Base-by-base conservation (phyloP, 2,329 filamentous ascomycete genomes). In the Colletotrichum sidae region DNA sequence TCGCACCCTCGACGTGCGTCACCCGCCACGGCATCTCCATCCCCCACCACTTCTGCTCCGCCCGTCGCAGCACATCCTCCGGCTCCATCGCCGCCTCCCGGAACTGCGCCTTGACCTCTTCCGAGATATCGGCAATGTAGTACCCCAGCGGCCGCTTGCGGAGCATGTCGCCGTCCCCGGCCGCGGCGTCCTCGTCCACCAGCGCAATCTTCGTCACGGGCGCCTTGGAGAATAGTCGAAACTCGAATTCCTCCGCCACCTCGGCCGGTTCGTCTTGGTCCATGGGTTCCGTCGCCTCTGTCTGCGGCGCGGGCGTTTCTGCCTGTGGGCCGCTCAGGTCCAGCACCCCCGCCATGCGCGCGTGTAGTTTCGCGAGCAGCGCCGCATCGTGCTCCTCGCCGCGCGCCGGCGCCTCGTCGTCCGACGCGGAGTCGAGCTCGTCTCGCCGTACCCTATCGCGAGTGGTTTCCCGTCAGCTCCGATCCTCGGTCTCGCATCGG, bases 1-100 rank as follows among this genome's bases (percentile, higher is more conserved):
- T 9, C 59, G 45, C 15, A 15, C 33, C 39, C 70, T 1, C 70
- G 38, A 87, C 76, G 37, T 75, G 78, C 4, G 76, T 81, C 12
- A 89, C 86, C 60, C 82, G 81, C 88, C 88, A 90, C 2, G 87
- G 86, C 69, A 86, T 79, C 73, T 89, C 86, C 46, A 86, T 73
- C 0, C 87, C 88, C 86, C 86, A 89, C 7, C 79, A 79, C 58
- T 81, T 77, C 69, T 72, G 75, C 50, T 70, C 72, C n/a, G 82
- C 81, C 65, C 79, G 76, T 25, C 71, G 71, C 2, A 85, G 55
- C 12, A 90, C 74, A 12, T 86, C 81, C n/a, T 85, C 82, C 6
- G 82, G 83, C 37, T 75, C 82, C 10, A 90, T 75, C 3, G 88
- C 85, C 3, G 80, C 78, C n/a, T 70, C 70, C 37, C 73, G 74